These are phyloP conservation scores for Claviceps sp. DNA, from an alignment of 2,329 filamentous ascomycete genomes.

Conservation along the genomic window DNA sequence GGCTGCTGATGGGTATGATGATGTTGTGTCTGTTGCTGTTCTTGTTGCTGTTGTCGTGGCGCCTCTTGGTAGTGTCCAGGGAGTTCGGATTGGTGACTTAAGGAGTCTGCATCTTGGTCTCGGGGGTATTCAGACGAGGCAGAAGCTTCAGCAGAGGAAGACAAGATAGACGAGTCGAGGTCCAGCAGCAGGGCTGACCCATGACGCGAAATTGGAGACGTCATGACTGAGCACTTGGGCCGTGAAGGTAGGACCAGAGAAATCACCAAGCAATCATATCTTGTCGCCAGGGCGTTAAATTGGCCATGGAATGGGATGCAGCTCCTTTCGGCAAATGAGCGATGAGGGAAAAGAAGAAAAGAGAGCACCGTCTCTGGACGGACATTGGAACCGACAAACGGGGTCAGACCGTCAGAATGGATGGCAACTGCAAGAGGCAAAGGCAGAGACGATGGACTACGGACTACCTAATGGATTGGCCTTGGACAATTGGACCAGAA, in stretches of 20 bases:
- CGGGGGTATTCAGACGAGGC: conserved; percentile 22
- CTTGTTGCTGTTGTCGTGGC: background rate
- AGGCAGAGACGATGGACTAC: background rate
- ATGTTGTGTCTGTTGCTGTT: conserved; percentile 2
- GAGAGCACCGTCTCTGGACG: background rate
- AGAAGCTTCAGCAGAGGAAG: conserved; percentile 23
- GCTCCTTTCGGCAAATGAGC: conserved; percentile 4
- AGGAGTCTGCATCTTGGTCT: background rate
- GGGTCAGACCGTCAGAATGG: conserved; percentile 1
- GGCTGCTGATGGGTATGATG: conserved; percentile 7
- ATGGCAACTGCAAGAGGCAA: background rate
- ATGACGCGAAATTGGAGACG: conserved; percentile 9
- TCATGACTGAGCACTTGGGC: conserved; percentile 11
- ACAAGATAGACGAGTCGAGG: conserved; percentile 6
- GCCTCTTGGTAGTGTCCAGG: background rate
- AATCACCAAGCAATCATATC: conserved; percentile 8
- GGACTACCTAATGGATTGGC: background rate
- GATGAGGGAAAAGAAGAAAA: conserved; percentile 1
- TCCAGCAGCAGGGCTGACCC: background rate
- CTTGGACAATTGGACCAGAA: background rate
- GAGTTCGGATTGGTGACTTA: conserved; percentile 4
- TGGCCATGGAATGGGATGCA: conserved; percentile 9
- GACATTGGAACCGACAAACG: conserved; percentile 2
- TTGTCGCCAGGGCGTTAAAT: conserved; percentile 9
- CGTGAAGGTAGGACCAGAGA: conserved; percentile 3